Base-by-base conservation (phyloP, 129 eudicot species). In the Pseudognaphalium luteoalbum region DNA sequence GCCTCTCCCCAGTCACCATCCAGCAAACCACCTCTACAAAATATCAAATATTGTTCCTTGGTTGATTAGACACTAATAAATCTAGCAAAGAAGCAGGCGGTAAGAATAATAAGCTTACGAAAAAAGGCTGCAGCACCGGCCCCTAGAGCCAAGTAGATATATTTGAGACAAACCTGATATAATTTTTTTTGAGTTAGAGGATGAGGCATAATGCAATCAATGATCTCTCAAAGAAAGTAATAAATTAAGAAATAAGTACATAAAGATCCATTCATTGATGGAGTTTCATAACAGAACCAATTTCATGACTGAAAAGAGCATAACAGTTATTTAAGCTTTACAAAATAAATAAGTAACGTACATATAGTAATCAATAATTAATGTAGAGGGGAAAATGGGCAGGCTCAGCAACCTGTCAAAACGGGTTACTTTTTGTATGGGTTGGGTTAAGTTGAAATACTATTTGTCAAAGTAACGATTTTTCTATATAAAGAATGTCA, bases 1-100 rank as follows among this genome's bases (percentile, higher is more conserved):
- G 97, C 82, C 97, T 87, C 76, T 91, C 97, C 25, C 96, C 97
- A 1, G 96, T 88, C 82, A 91, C 86, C 87, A 87, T 89, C 97
- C 97, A 91, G 56, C 90, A 87, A 75, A 85, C 82, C 81, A 91
- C 92, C 88, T 91, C 97, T 91, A 64, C 41, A 72, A 56, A 58
- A 4, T 41, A 39, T 44, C n/a, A 60, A 15, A 61, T 9, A 70
- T 32, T 54, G 80, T 9, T 17, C 10, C 6, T 54, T 56, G 21
- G 16, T 76, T 10, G 2, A 44, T 44, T 52, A 15, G 21, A 54
- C 29, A 34, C 22, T 56, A 56, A 56, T 5, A 56, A 22, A 25
- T 25, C 34, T 4, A 10, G 34, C 3, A 22, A 19, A 60, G 17
- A 60, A 20, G 22, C 61, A n/a, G 61, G 25, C 3, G 0, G 4